A percentile compares a stretch with the other conserved stretches of the same genome.
Evolutionary conservation across 768 basidiomycete genomes (phyloP).

Genomic region (Serendipita sp.): DNA sequence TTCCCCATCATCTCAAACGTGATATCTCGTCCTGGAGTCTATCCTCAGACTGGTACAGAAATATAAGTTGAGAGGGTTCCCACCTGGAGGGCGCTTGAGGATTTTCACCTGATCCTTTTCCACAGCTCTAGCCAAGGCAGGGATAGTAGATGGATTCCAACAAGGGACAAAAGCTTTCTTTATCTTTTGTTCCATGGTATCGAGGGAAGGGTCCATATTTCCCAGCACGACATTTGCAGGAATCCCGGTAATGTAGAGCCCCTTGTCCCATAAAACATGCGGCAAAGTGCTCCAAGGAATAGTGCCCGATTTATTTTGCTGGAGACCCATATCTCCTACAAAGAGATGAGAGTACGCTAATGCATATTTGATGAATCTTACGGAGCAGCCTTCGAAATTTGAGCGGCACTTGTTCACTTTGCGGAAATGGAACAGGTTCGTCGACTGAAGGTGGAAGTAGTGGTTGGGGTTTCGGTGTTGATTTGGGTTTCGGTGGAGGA

Average conservation of each 20-base stretch:
- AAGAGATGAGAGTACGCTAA: background rate
- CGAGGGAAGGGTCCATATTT: background rate
- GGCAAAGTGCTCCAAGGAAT: background rate
- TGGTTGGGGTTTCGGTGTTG: background rate
- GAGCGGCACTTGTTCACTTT: background rate
- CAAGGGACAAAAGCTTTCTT: background rate
- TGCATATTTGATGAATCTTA: background rate
- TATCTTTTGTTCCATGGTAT: background rate
- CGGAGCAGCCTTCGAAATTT: background rate
- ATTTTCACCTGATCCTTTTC: background rate
- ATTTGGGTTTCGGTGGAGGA: background rate
- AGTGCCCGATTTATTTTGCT: background rate
- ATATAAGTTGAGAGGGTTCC: background rate
- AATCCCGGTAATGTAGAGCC: background rate
- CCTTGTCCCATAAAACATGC: background rate
- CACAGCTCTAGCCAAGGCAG: background rate
- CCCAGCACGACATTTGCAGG: background rate
- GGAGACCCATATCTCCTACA: background rate
- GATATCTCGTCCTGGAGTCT: background rate
- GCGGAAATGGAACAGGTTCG: background rate
- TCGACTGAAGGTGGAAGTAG: background rate
- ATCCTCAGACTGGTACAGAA: no score
- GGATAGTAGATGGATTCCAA: background rate
- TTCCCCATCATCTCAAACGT: background rate
- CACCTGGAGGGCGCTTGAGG: background rate